Conservation (phyloP, 202 grass and related monocot species). For the Bolboschoenoplectus hybrid region DNA sequence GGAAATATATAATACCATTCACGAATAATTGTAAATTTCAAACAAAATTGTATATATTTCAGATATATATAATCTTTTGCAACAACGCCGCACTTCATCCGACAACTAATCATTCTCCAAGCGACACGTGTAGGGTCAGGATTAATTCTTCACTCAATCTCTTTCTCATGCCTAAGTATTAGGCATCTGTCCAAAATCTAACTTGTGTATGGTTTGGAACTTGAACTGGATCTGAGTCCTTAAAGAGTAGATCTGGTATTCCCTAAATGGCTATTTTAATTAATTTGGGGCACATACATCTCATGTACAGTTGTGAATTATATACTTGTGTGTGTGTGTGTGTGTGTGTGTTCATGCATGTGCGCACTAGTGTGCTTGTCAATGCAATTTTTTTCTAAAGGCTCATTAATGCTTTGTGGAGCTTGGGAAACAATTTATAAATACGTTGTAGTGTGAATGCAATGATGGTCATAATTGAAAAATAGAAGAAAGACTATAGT, state of each 20-base stretch:
- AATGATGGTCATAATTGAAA: not conserved
- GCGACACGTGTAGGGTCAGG: not conserved
- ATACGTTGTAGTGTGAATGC: not conserved
- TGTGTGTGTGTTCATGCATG: slow-evolving; percentile 14
- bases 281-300: not conserved
- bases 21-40: too few relatives aligned
- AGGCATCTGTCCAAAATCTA: slow-evolving; percentile 34
- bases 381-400: slow-evolving; percentile 30
- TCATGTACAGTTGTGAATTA: slow-evolving; percentile 17
- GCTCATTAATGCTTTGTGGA: not conserved
- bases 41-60: not conserved
- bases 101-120: not conserved
- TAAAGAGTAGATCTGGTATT: slow-evolving; percentile 35
- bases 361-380: slow-evolving; percentile 23
- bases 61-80: not conserved
- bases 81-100: not conserved
- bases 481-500: not conserved
- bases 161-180: slow-evolving; percentile 31
- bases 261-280: slow-evolving; percentile 26
- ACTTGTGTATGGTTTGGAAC: slow-evolving; percentile 10
- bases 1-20: too few relatives aligned
- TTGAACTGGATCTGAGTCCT: slow-evolving; percentile 29
- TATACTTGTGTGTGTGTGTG: not conserved
- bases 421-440: not conserved
- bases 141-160: slow-evolving; percentile 9